These are phyloP conservation scores for Lactarius psammicola DNA, from an alignment of 768 basidiomycete genomes.

Conservation along the genomic window DNA sequence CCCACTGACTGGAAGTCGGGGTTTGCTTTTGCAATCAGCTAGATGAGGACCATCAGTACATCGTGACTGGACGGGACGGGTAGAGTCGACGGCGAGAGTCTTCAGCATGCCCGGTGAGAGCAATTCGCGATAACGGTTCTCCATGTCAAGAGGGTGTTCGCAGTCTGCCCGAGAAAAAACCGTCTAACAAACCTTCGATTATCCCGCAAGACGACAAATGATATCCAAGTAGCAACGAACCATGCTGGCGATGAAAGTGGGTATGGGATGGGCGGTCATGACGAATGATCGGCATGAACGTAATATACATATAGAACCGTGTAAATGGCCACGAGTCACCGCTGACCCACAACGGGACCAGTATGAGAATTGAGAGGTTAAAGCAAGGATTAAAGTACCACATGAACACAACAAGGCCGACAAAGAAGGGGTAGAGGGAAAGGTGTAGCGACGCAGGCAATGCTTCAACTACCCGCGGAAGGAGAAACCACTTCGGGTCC, in stretches of 20 bases:
- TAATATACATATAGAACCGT: background rate
- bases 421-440: conserved; percentile 4
- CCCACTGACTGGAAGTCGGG: too few species aligned
- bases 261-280: background rate
- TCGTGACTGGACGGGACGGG: too few species aligned
- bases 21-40: too few species aligned
- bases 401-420: background rate
- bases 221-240: background rate
- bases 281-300: background rate
- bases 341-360: background rate
- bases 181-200: background rate
- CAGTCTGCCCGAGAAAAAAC: background rate
- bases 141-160: too few species aligned
- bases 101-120: too few species aligned
- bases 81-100: too few species aligned
- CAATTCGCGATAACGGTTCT: too few species aligned
- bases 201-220: background rate
- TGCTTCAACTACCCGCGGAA: background rate
- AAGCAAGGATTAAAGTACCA: background rate
- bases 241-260: conserved; percentile 2
- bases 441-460: background rate
- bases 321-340: too few species aligned
- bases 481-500: background rate
- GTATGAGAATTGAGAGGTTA: background rate
- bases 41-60: too few species aligned